Evolutionary conservation across 768 basidiomycete genomes (phyloP).

Genomic region (Hygrocybe coccinea): DNA sequence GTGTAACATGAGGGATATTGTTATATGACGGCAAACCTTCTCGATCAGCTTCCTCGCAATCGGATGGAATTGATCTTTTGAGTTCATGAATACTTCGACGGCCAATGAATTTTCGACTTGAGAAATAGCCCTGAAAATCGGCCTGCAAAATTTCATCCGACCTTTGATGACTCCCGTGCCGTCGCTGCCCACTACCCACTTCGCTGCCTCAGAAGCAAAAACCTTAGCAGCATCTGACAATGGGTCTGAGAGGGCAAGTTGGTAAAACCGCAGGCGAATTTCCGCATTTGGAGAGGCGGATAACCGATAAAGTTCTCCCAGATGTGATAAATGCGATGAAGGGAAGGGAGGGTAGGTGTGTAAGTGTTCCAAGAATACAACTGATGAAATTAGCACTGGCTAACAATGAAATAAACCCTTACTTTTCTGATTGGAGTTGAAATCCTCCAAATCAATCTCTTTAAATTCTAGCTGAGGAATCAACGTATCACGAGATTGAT

Average conservation of each 20-base stretch:
- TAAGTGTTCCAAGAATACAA: slow-evolving; percentile 80
- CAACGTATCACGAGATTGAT: slow-evolving; percentile 47
- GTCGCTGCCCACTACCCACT: slow-evolving; percentile 67
- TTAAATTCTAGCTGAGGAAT: slow-evolving; percentile 52
- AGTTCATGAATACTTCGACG: slow-evolving; percentile 40
- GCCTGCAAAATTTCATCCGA: slow-evolving; percentile 82
- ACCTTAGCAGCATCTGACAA: slow-evolving; percentile 41
- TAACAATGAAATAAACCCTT: slow-evolving; percentile 12
- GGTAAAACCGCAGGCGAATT: slow-evolving; percentile 74
- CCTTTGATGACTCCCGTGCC: slow-evolving; percentile 63
- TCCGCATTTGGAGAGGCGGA: slow-evolving; percentile 66
- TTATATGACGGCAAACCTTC: slow-evolving; percentile 45
- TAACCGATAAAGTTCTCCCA: slow-evolving; percentile 51
- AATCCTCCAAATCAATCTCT: slow-evolving; percentile 52
- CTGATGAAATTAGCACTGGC: slow-evolving; percentile 31
- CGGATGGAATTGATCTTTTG: slow-evolving; percentile 63
- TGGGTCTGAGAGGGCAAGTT: slow-evolving; percentile 55
- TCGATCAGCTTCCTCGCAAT: slow-evolving; percentile 72
- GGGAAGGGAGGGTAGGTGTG: slow-evolving; percentile 62
- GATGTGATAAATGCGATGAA: slow-evolving; percentile 48
- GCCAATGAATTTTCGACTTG: slow-evolving; percentile 54
- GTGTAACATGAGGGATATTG: not conserved
- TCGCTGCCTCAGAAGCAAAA: slow-evolving; percentile 51
- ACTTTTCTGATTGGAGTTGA: slow-evolving; percentile 78
- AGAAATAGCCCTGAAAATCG: slow-evolving; percentile 51